phyloP scores from a whole-genome alignment of 768 basidiomycete genomes.

The Galerina sulciceps region DNA sequence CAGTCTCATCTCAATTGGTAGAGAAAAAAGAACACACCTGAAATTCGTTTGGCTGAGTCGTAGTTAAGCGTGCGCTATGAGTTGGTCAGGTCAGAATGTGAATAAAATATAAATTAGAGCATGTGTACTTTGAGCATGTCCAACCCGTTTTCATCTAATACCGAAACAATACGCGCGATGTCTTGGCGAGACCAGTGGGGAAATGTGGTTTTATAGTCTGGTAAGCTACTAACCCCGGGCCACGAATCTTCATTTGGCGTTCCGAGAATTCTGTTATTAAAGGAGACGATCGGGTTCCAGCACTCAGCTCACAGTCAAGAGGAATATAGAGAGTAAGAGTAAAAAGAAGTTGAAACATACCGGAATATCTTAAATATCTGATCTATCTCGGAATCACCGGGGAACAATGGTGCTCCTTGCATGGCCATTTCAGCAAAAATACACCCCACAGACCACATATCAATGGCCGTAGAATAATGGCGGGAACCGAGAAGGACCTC shows the following conservation, averaged over 20 bases:
- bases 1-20: constrained; percentile 26
- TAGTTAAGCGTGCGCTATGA: constrained; percentile 73
- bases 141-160: constrained; percentile 74
- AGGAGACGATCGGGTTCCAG: not conserved
- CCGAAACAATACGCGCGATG: constrained; percentile 64
- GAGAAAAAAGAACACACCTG: constrained; percentile 58
- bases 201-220: constrained; percentile 97
- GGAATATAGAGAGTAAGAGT: too few relatives aligned
- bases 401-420: constrained; percentile 88
- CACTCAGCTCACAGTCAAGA: not conserved
- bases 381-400: constrained; percentile 99
- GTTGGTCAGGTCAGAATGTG: not conserved
- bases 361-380: constrained; percentile 99
- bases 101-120: not conserved
- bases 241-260: constrained; percentile 91
- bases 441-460: constrained; percentile 99
- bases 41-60: constrained; percentile 91
- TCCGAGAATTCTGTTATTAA: constrained; percentile 74
- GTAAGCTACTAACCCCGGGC: constrained; percentile 87
- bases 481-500: constrained; percentile 95
- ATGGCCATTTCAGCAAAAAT: constrained; percentile 99
- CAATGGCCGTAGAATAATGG: constrained; percentile 96
- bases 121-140: constrained; percentile 71
- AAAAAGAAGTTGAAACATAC: constrained; percentile 45
- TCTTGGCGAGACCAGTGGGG: constrained; percentile 91